Conservation (phyloP, 2,329 filamentous ascomycete species). For the Trichoderma endophyticum region DNA sequence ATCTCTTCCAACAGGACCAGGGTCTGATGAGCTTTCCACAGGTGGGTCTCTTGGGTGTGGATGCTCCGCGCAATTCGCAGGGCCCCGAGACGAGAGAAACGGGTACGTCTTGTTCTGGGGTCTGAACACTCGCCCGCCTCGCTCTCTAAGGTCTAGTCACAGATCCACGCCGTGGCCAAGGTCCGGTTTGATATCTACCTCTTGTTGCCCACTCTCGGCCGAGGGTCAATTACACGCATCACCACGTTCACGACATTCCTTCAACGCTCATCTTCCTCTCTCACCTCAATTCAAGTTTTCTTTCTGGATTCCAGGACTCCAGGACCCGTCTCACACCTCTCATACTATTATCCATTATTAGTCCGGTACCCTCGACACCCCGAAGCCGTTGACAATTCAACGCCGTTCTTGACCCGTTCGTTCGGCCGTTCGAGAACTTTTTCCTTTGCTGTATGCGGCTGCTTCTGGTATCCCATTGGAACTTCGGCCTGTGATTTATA, state of each 20-base stretch:
- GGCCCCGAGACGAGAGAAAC: slow-evolving; percentile 26
- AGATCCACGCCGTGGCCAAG: slow-evolving; percentile 16
- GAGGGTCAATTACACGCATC: slow-evolving; percentile 24
- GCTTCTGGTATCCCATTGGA: slow-evolving; percentile 12
- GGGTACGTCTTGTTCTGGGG: slow-evolving; percentile 17
- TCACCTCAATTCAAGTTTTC: slow-evolving; percentile 18
- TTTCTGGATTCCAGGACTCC: slow-evolving; percentile 25
- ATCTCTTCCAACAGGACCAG: slow-evolving; percentile 32
- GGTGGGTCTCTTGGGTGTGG: slow-evolving; percentile 32
- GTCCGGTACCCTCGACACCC: neutral
- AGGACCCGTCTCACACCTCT: slow-evolving; percentile 19
- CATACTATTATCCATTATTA: neutral
- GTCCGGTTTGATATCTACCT: slow-evolving; percentile 27
- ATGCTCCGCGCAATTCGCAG: slow-evolving; percentile 38
- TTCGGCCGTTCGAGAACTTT: slow-evolving; percentile 43
- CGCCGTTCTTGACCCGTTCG: slow-evolving; percentile 46
- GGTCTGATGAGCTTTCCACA: slow-evolving; percentile 27
- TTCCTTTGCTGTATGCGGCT: slow-evolving; percentile 21
- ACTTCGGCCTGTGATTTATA: slow-evolving; percentile 11
- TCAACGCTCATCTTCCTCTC: slow-evolving; percentile 28
- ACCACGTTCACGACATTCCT: slow-evolving; percentile 39
- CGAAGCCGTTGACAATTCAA: slow-evolving; percentile 15
- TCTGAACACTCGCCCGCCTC: slow-evolving; percentile 20
- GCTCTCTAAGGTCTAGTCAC: slow-evolving; percentile 5
- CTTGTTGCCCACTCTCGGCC: slow-evolving; percentile 25